Percentiles rank a stretch among this genome's conserved stretches.
Conservation (phyloP, 1,284 basidiomycete genomes). For the Microbotryum saponariae region DNA sequence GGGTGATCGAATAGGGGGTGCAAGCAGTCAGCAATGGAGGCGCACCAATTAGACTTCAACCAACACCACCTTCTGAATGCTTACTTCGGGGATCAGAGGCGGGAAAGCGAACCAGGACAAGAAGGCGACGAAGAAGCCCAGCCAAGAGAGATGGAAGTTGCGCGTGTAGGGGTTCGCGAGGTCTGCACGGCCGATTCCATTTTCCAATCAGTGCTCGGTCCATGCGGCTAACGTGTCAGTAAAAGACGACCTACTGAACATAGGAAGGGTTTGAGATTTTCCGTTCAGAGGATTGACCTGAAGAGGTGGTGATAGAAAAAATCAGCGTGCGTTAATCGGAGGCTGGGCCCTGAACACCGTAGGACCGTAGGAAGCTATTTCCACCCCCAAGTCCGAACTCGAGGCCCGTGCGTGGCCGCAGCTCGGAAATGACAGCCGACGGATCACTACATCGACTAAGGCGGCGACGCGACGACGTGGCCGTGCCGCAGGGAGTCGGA, state of each 20-base stretch:
- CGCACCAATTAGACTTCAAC: no score
- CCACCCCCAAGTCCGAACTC: no score
- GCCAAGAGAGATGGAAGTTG: conserved; percentile 46
- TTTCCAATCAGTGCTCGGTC: no score
- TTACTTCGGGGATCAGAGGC: conserved; percentile 51
- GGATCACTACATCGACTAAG: no score
- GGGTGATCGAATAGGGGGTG: no score
- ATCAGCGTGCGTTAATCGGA: conserved; percentile 5
- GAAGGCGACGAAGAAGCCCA: conserved; percentile 49
- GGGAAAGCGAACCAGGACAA: conserved; percentile 61
- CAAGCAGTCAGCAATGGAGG: no score
- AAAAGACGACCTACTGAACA: conserved; percentile 41
- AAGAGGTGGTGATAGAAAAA: conserved; percentile 38
- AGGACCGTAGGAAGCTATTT: no score
- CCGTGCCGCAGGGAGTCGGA: conserved; percentile 33
- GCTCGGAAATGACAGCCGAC: no score
- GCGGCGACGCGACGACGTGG: neutral
- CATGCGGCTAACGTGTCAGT: no score
- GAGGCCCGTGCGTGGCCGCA: no score
- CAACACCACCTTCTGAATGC: no score
- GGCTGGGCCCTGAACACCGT: no score
- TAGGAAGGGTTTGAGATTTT: conserved; percentile 53
- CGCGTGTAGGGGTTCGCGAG: conserved; percentile 51
- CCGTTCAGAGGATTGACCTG: conserved; percentile 51
- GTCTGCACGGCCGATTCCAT: conserved; percentile 20